Evolutionary conservation across 2,329 filamentous ascomycete species (phyloP), one percentile per base, ranked within the genome.

Genomic region (Fusarium dlaminii): DNA sequence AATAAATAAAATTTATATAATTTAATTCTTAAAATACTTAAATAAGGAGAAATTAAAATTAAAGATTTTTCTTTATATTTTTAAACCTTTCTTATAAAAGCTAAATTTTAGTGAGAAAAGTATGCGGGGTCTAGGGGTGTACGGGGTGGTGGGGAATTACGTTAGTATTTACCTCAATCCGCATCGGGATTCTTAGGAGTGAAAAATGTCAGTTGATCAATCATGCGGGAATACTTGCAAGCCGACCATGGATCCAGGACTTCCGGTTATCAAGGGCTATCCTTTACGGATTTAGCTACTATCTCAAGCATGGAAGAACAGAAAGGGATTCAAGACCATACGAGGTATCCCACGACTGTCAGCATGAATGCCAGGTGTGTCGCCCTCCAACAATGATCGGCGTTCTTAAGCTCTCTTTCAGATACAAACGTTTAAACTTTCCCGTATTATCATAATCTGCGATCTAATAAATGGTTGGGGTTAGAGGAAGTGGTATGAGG

Each of bases 381-480:
- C 5, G 11, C 46, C 46, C 7, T 32, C 3, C 10, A 17, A 48
- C 5, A 46, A 14, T 10, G 24, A n/a, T 17, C 45, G 1, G 3
- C 6, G 14, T 48, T 11, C 4, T 14, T 6, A 30, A 22, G 11
- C 20, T 49, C 46, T 48, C 9, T n/a, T 14, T n/a, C 14, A 8
- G 7, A 17, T n/a, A n/a, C 8, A 11, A 30, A 12, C 10, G 1
- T 8, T 45, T 5, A 10, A 22, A n/a, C 10, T 48, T 8, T 17
- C 10, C 20, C 20, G 7, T 17, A 13, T 6, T 5, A n/a, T 12
- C 7, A 18, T 9, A 9, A 17, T 18, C 5, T 3, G 0, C 18
- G 3, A 3, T 32, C 7, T 30, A 8, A 30, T 4, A 6, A 17
- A 13, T 18, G 4, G 5, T 6, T 0, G 15, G 4, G 5, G 13